Evolutionary conservation across 208 protist species (phyloP), one percentile per base, ranked within the genome.

Genomic region (Leishmania arabica): DNA sequence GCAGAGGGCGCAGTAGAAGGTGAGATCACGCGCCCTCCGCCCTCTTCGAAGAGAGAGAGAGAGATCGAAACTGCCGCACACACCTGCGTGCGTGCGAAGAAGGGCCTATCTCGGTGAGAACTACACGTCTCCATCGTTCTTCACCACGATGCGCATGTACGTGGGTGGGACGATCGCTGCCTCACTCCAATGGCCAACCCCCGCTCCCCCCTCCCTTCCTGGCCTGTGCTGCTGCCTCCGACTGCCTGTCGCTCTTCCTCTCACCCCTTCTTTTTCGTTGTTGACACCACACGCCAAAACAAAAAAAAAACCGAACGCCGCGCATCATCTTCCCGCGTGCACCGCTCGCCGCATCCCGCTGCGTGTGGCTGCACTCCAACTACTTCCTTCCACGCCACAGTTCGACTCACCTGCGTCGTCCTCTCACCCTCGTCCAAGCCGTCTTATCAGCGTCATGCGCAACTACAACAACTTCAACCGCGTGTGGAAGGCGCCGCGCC

Each of bases 401-500:
- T 42, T 51, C 60, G 51, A 76, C 51, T 42, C 34, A 47, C 58
- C 21, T 45, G 34, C 31, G 71, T 47, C 71, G 34, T 19, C 71
- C 11, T 0, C 49, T 9, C 69, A 19, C 13, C n/a, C 53, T 6
- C 37, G 0, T 66, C 56, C 13, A 45, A 49, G 6, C n/a, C 27
- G 37, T 13, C 8, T 54, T 37, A 1, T 78, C 45, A 31, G 34
- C 66, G 82, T 65, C 70, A 97, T 97, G 90, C 95, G 96, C 84
- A 98, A 98, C 88, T 99, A 99, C 93, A 97, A 98, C 90, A 99
- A 99, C 90, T 98, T 98, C 92, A 98, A 95, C 85, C 99, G 99
- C 87, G 99, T 99, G 76, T 97, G 86, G 80, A 98, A 97, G 87
- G 98, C 98, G 58, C 99, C 99, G 71, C 97, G 99, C 86, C 99